Evolutionary conservation across 768 basidiomycete genomes (phyloP).

Genomic region (Udeniomyces megalosporus): DNA sequence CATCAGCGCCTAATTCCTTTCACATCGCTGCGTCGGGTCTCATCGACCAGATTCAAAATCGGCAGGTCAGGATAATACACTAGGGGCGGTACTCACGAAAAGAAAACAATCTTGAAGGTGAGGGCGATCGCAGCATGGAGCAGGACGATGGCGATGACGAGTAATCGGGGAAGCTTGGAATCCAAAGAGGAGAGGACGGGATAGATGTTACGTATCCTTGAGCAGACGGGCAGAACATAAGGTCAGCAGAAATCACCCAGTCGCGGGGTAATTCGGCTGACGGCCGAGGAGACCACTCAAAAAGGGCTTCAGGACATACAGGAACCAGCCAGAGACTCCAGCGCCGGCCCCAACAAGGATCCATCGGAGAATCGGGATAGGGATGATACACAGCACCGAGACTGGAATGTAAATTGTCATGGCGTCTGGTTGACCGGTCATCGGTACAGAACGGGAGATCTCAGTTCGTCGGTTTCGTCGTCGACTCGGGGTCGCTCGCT

Average conservation of each 20-base stretch:
- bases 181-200: conserved; percentile 78
- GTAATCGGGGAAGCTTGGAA: conserved; percentile 64
- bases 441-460: background rate
- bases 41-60: too few species aligned
- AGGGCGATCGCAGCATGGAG: conserved; percentile 69
- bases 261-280: background rate
- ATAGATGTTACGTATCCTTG: conserved; percentile 44
- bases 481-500: background rate
- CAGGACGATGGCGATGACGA: conserved; percentile 56
- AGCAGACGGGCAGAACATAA: background rate
- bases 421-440: background rate
- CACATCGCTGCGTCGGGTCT: too few species aligned
- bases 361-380: conserved; percentile 69
- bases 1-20: too few species aligned
- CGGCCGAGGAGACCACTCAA: background rate
- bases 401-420: conserved; percentile 16
- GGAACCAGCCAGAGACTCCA: conserved; percentile 69
- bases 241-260: background rate
- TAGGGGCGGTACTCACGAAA: conserved; percentile 31
- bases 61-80: too few species aligned
- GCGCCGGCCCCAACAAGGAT: conserved; percentile 56
- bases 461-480: background rate
- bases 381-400: conserved; percentile 61
- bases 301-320: conserved; percentile 31
- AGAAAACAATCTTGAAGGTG: conserved; percentile 66